Conservation (phyloP, 495 filamentous ascomycete genomes). For the Penicillium subrubescens region DNA sequence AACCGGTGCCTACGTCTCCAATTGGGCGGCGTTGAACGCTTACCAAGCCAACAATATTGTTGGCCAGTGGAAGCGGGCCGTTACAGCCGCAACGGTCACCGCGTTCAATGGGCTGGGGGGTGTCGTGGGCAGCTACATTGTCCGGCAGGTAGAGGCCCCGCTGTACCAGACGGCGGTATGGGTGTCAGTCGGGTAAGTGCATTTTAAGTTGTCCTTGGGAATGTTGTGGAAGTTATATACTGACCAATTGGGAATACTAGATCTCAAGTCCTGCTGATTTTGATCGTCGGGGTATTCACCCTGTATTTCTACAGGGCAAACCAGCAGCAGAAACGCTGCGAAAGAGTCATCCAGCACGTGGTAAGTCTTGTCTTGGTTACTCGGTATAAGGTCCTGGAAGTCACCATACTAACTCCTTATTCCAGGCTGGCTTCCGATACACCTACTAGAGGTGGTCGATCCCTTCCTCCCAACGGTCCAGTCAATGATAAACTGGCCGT, state of each 20-base stretch:
- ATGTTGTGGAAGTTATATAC: not conserved
- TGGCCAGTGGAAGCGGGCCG: conserved; percentile 76
- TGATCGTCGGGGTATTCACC: conserved; percentile 60
- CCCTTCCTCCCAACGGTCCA: not conserved
- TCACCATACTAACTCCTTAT: not conserved
- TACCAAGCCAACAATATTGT: conserved; percentile 74
- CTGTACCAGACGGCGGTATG: conserved; percentile 70
- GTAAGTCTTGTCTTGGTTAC: conserved; percentile 28
- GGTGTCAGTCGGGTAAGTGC: conserved; percentile 65
- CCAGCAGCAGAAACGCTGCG: conserved; percentile 47
- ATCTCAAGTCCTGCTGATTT: conserved; percentile 68
- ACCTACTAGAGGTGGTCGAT: conserved; percentile 42
- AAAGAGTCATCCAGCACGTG: conserved; percentile 55
- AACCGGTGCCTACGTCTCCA: conserved; percentile 76
- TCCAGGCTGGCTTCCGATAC: conserved; percentile 49
- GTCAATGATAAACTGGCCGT: not conserved
- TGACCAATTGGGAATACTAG: conserved; percentile 35
- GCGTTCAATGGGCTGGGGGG: conserved; percentile 75
- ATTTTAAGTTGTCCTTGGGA: not conserved
- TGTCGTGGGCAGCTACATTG: conserved; percentile 76
- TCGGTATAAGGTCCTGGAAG: not conserved
- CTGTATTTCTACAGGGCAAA: conserved; percentile 65
- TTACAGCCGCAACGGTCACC: conserved; percentile 67
- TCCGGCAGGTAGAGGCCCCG: conserved; percentile 67
- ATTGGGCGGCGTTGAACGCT: conserved; percentile 77